A percentile compares a stretch with the other conserved stretches of the same genome.
phyloP scores from a whole-genome alignment of 2,329 filamentous ascomycete genomes.

The Aspergillus oerlinghausenensis region DNA sequence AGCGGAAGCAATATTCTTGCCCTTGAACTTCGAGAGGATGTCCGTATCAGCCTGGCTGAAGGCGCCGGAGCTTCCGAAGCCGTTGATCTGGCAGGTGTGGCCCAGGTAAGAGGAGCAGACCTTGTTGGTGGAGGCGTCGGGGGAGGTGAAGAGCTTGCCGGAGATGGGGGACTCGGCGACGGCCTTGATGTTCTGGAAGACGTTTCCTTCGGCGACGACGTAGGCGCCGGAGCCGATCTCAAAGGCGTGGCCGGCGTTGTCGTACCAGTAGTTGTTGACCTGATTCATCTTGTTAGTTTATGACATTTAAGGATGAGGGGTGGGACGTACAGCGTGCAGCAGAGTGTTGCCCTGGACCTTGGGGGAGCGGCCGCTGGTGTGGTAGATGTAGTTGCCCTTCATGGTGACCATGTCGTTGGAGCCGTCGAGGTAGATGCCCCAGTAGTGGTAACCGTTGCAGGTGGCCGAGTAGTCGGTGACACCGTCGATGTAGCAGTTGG shows the following conservation, averaged over 20 bases:
- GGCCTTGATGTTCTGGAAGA: constrained; percentile 52
- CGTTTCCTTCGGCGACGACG: constrained; percentile 53
- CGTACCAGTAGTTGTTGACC: background rate
- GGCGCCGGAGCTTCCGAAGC: constrained; percentile 32
- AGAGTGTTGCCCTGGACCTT: constrained; percentile 55
- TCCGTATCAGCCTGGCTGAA: constrained; percentile 39
- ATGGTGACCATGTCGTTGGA: constrained; percentile 54
- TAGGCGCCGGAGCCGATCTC: constrained; percentile 33
- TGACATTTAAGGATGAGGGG: background rate
- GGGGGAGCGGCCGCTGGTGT: constrained; percentile 53
- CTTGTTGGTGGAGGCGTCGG: constrained; percentile 31
- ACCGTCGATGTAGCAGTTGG: constrained; percentile 58
- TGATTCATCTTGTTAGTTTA: background rate
- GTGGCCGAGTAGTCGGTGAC: constrained; percentile 50
- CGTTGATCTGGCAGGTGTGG: constrained; percentile 48
- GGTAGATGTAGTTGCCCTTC: constrained; percentile 59
- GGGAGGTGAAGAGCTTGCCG: constrained; percentile 37
- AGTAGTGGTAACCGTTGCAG: constrained; percentile 58
- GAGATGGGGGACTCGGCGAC: constrained; percentile 34
- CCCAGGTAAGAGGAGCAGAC: constrained; percentile 45
- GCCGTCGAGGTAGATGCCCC: constrained; percentile 56
- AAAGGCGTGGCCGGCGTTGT: background rate
- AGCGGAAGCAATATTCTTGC: constrained; percentile 50
- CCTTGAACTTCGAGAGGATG: constrained; percentile 48
- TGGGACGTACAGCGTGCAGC: constrained; percentile 45